A percentile compares a stretch with the other conserved stretches of the same genome.
phyloP scores from a whole-genome alignment of 2,329 filamentous ascomycete species.

The Zarea fungicola region DNA sequence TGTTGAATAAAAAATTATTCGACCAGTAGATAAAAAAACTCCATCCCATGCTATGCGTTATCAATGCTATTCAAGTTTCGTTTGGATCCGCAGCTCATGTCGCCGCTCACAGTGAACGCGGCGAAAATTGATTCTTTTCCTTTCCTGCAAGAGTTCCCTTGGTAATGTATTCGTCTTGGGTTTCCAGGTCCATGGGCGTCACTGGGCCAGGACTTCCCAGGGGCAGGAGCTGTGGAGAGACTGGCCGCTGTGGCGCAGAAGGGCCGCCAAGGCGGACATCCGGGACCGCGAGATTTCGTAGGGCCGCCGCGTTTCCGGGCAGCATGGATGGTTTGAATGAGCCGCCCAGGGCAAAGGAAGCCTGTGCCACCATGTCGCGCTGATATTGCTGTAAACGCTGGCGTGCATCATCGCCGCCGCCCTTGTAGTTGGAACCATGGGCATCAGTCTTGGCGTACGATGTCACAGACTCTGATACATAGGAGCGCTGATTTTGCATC shows the following conservation, averaged over 20 bases:
- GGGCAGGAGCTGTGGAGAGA: constrained; percentile 45
- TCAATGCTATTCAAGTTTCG: neutral
- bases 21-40: constrained; percentile 9
- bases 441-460: constrained; percentile 31
- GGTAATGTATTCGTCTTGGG: constrained; percentile 9
- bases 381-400: constrained; percentile 49
- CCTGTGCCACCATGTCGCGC: constrained; percentile 56
- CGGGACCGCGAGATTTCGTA: constrained; percentile 31
- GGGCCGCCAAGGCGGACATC: constrained; percentile 34
- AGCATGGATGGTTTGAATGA: constrained; percentile 21
- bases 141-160: constrained; percentile 1
- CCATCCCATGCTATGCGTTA: constrained; percentile 4
- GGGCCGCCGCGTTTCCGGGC: constrained; percentile 25
- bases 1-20: neutral
- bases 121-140: neutral
- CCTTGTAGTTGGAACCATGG: constrained; percentile 22
- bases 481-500: constrained; percentile 19
- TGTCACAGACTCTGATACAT: constrained; percentile 24
- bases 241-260: constrained; percentile 38
- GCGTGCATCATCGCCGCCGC: constrained; percentile 9
- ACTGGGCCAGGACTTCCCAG: constrained; percentile 56
- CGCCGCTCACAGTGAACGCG: constrained; percentile 11
- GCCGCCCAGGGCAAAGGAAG: constrained; percentile 37
- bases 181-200: constrained; percentile 53
- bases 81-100: neutral